Percentiles rank a stretch among this genome's conserved stretches.
phyloP scores from a whole-genome alignment of 139 green algal genomes.

The Haematococcus sp. region DNA sequence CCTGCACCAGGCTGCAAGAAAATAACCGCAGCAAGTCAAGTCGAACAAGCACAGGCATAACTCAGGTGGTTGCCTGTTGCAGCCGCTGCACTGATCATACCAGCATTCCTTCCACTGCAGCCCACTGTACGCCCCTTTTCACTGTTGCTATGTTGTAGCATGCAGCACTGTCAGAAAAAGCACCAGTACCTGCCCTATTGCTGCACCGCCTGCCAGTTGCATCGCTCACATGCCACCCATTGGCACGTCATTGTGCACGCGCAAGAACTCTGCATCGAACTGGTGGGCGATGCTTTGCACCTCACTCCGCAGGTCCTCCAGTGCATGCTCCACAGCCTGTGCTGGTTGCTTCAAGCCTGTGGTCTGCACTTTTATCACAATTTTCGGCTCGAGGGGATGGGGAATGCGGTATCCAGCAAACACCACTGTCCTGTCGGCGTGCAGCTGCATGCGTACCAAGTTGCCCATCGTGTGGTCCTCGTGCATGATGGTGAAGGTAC shows the following conservation, averaged over 20 bases:
- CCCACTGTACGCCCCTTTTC: no score
- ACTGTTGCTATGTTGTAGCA: no score
- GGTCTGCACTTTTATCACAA: constrained; percentile 84
- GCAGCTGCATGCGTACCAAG: constrained; percentile 79
- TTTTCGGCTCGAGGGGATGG: constrained; percentile 86
- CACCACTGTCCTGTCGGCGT: constrained; percentile 66
- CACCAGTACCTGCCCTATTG: no score
- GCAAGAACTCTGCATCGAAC: constrained; percentile 21
- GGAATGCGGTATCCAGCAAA: constrained; percentile 95
- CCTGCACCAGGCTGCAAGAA: no score
- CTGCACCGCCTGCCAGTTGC: no score
- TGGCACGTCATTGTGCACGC: neutral
- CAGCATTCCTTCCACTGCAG: no score
- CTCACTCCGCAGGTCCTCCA: constrained; percentile 55
- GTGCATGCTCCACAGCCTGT: constrained; percentile 40
- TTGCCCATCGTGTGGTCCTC: constrained; percentile 97
- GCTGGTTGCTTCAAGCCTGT: constrained; percentile 54
- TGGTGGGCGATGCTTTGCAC: constrained; percentile 28
- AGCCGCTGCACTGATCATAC: no score
- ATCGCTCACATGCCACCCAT: neutral
- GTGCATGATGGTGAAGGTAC: constrained; percentile 77
- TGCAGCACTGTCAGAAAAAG: no score
- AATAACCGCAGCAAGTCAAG: no score
- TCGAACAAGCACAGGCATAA: no score
- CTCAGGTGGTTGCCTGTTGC: no score